Base-by-base conservation (phyloP, 306 rosid genomes). In the Quercus glauca region DNA sequence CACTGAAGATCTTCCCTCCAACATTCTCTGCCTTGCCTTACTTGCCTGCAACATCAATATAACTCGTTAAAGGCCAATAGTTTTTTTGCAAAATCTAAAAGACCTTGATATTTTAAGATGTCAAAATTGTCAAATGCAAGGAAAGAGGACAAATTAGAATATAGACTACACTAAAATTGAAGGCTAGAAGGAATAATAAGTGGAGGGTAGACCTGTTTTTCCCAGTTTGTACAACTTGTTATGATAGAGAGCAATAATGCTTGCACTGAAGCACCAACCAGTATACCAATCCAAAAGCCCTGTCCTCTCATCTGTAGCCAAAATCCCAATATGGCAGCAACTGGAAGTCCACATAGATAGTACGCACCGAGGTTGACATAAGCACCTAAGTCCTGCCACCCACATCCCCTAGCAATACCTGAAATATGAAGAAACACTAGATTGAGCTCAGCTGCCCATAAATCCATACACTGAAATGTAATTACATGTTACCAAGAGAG, bases 321-420 rank as follows among this genome's bases (percentile, higher is more conserved):
- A 73, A 92, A 92, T 25, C 87, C 91, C 88, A 92, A 79, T 21
- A 37, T 31, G 19, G 82, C 88, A 71, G 91, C 90, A 37, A 61
- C 77, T 25, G 97, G 97, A 82, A 89, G 88, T 76, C 97, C 97
- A 85, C 92, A 92, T 0, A 92, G 86, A 71, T 92, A 92, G 78
- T 74, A 90, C 18, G 97, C 90, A 5, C 94, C 93, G 3, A 92
- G 75, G 73, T 92, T 92, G 7, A 90, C 82, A 71, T 81, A 92
- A 33, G 92, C 93, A 49, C 95, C 97, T 17, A 86, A 3, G 13
- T 86, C 91, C 79, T 92, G 93, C 95, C 97, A 92, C 29, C 97
- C 97, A 85, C 92, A 90, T 13, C 97, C 93, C 81, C 91, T 89
- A 41, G 92, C 88, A 89, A 89, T 55, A 37, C 93, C 95, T 92